A percentile compares a stretch with the other conserved stretches of the same genome.
Conservation (phyloP, 306 rosid species). For the Arachis hypogaea region DNA sequence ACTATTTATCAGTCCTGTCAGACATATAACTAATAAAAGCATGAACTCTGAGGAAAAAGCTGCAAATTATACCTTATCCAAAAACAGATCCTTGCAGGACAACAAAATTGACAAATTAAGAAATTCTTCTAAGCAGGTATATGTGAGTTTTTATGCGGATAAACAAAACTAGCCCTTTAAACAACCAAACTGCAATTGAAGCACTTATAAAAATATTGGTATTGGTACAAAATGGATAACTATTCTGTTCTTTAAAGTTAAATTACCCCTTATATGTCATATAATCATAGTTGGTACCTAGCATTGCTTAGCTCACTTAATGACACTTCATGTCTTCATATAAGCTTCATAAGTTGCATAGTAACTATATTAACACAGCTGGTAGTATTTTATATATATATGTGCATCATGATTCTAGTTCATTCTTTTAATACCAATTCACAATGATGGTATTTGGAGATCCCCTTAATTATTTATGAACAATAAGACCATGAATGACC, state of each 20-base stretch:
- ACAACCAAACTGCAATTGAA: constrained; percentile 12
- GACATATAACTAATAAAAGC: constrained; percentile 33
- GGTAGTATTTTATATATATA: not conserved
- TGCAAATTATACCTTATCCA: constrained; percentile 35
- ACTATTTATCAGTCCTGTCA: constrained; percentile 51
- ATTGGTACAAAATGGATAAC: constrained; percentile 15
- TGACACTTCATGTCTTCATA: not conserved
- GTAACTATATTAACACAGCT: not conserved
- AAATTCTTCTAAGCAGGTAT: constrained; percentile 34
- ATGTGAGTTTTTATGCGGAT: constrained; percentile 4
- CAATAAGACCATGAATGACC: constrained; percentile 27
- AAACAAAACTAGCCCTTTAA: constrained; percentile 15
- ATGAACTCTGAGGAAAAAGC: constrained; percentile 36
- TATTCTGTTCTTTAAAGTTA: constrained; percentile 26
- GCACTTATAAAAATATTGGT: constrained; percentile 6
- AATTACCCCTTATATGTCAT: constrained; percentile 7
- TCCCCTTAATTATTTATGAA: constrained; percentile 16
- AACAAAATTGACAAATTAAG: constrained; percentile 37
- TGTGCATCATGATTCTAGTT: not conserved
- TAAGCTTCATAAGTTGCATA: not conserved
- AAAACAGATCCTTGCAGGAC: constrained; percentile 41
- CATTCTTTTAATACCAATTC: constrained; percentile 2
- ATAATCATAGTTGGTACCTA: constrained; percentile 14
- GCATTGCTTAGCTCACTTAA: constrained; percentile 6
- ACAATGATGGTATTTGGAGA: constrained; percentile 16